Evolutionary conservation across 306 rosid genomes (phyloP).

Genomic region (Vigna reflexopilosa): DNA sequence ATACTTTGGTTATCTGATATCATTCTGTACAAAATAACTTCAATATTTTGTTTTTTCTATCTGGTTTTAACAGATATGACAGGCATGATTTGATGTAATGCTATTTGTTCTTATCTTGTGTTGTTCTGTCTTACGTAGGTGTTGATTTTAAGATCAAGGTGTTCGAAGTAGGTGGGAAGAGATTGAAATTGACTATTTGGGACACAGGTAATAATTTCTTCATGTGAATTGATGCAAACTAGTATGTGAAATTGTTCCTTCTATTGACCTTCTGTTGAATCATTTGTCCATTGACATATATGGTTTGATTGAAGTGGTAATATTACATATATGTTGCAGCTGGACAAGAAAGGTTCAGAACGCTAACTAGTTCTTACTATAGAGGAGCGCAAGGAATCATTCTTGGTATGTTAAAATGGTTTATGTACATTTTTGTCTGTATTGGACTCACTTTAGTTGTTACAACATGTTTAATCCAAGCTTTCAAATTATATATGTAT

Average conservation of each 20-base stretch:
- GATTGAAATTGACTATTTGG: conserved; percentile 95
- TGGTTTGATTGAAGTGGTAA: conserved; percentile 60
- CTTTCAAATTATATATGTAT: background rate
- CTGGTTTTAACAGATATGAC: conserved; percentile 3
- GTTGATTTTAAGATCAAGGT: conserved; percentile 98
- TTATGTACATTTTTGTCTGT: conserved; percentile 13
- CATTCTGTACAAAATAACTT: conserved; percentile 29
- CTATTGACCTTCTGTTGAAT: conserved; percentile 41
- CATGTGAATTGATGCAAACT: conserved; percentile 31
- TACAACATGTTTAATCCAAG: conserved; percentile 3
- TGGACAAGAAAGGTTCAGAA: conserved; percentile 97
- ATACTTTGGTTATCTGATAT: background rate
- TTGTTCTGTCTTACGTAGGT: conserved; percentile 57
- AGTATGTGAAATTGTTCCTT: conserved; percentile 11
- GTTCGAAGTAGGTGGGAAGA: conserved; percentile 84
- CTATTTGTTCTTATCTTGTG: conserved; percentile 21
- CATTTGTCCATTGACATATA: conserved; percentile 33
- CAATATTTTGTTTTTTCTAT: conserved; percentile 10
- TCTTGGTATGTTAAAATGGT: conserved; percentile 70
- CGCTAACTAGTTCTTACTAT: conserved; percentile 89
- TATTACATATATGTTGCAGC: conserved; percentile 70
- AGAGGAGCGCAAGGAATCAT: conserved; percentile 96
- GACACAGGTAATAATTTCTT: conserved; percentile 75
- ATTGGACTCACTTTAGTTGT: background rate
- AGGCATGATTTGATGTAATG: conserved; percentile 4